A percentile compares a stretch with the other conserved stretches of the same genome.
These are phyloP conservation scores for Lycium ferocissimum DNA, from an alignment of 257 asterid species.

Conservation along the genomic window DNA sequence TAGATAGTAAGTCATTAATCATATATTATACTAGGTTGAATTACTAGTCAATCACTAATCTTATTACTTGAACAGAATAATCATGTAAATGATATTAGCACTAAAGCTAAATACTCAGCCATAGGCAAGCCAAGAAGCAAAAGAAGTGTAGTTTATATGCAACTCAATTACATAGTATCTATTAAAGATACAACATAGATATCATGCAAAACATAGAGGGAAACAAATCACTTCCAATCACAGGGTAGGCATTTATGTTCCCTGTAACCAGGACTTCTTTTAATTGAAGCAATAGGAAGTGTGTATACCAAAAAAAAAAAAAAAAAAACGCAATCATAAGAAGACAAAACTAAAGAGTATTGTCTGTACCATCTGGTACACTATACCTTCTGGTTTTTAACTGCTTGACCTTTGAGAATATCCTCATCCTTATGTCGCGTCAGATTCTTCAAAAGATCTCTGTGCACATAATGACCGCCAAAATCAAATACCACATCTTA, in stretches of 20 bases:
- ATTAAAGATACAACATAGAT: not conserved
- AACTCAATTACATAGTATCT: not conserved
- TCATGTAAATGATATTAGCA: not conserved
- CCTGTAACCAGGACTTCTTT: not conserved
- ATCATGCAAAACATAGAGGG: not conserved
- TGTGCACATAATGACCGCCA: slow-evolving; percentile 39
- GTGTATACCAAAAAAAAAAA: not conserved
- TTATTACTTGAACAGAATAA: not conserved
- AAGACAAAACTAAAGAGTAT: slow-evolving; percentile 15
- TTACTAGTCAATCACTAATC: not conserved
- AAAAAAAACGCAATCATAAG: slow-evolving; percentile 6
- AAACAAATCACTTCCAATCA: not conserved
- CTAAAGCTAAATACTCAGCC: not conserved
- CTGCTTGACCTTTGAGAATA: slow-evolving; percentile 80
- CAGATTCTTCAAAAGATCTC: slow-evolving; percentile 74
- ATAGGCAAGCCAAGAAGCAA: not conserved
- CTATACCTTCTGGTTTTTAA: slow-evolving; percentile 84
- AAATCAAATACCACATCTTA: not conserved
- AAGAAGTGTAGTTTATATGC: not conserved
- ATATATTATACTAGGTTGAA: not conserved
- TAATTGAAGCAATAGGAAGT: not conserved
- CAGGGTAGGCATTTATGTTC: slow-evolving; percentile 7
- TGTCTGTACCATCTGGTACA: not conserved
- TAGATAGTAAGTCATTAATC: not conserved
- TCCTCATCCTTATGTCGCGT: slow-evolving; percentile 82